Conservation (phyloP, 164 flowering plant genomes). For the Tetracentron sinense region DNA sequence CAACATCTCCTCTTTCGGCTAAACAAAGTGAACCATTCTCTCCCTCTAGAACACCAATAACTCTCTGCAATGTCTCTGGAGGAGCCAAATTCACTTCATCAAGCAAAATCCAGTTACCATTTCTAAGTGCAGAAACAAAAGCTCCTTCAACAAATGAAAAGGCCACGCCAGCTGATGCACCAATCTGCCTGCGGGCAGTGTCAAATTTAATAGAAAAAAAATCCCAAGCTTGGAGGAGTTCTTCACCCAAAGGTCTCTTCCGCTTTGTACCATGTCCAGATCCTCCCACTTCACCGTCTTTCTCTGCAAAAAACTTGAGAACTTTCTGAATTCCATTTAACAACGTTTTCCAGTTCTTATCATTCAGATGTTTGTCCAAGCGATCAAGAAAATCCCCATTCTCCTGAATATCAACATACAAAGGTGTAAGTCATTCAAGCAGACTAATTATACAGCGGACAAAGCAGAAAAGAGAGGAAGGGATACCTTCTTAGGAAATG, state of each 20-base stretch:
- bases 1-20: slow-evolving; percentile 84
- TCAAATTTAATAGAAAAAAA: slow-evolving; percentile 48
- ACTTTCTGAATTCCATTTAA: slow-evolving; percentile 38
- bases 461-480: neutral
- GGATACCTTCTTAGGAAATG: slow-evolving; percentile 58
- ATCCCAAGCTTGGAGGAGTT: slow-evolving; percentile 49
- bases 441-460: neutral
- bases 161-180: slow-evolving; percentile 58
- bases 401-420: slow-evolving; percentile 25
- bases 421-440: neutral
- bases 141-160: slow-evolving; percentile 97
- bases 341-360: slow-evolving; percentile 58
- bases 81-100: slow-evolving; percentile 99
- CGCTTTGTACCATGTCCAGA: slow-evolving; percentile 54
- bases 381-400: slow-evolving; percentile 33
- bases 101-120: slow-evolving; percentile 93
- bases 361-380: slow-evolving; percentile 29
- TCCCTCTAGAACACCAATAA: slow-evolving; percentile 85
- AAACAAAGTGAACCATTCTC: slow-evolving; percentile 80
- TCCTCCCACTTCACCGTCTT: slow-evolving; percentile 21
- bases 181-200: slow-evolving; percentile 46
- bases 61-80: slow-evolving; percentile 87
- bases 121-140: slow-evolving; percentile 74
- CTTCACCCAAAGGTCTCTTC: slow-evolving; percentile 51
- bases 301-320: slow-evolving; percentile 25